Evolutionary conservation across 371 early-diverging fungal species (phyloP).

Genomic region (Saksenaea oblongispora): DNA sequence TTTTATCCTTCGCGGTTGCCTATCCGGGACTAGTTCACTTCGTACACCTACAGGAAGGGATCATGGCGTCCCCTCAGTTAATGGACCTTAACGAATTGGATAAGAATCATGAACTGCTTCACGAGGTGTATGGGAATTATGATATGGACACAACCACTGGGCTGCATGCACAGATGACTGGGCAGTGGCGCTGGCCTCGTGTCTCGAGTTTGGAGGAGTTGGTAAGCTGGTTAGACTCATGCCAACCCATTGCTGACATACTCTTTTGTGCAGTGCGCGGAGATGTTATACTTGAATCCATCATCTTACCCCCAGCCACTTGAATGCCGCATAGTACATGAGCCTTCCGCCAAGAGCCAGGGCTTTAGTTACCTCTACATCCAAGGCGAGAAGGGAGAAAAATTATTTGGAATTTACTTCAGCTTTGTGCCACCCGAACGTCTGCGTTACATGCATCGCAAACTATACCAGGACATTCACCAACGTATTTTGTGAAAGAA

Average conservation of each 20-base stretch:
- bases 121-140: constrained; percentile 31
- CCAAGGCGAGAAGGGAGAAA: constrained; percentile 18
- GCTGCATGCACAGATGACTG: not conserved
- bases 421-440: constrained; percentile 24
- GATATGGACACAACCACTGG: constrained; percentile 5
- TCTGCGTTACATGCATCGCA: constrained; percentile 39
- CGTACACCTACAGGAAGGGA: constrained; percentile 34
- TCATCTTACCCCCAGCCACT: constrained; percentile 1
- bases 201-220: constrained; percentile 18
- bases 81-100: constrained; percentile 39
- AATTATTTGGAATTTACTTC: constrained; percentile 38
- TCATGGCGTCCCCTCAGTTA: constrained; percentile 32
- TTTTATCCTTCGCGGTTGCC: constrained; percentile 36
- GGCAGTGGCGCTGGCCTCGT: constrained; percentile 34
- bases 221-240: constrained; percentile 19
- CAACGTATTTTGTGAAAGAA: constrained; percentile 26
- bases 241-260: not conserved
- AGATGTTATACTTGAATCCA: constrained; percentile 20
- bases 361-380: constrained; percentile 26
- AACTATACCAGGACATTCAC: constrained; percentile 34
- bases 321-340: constrained; percentile 2
- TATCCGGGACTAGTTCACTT: constrained; percentile 55
- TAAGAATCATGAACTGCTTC: constrained; percentile 32
- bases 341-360: constrained; percentile 13
- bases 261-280: constrained; percentile 10